These are phyloP conservation scores for Lonicera japonica DNA, from an alignment of 129 eudicot genomes.

Conservation along the genomic window DNA sequence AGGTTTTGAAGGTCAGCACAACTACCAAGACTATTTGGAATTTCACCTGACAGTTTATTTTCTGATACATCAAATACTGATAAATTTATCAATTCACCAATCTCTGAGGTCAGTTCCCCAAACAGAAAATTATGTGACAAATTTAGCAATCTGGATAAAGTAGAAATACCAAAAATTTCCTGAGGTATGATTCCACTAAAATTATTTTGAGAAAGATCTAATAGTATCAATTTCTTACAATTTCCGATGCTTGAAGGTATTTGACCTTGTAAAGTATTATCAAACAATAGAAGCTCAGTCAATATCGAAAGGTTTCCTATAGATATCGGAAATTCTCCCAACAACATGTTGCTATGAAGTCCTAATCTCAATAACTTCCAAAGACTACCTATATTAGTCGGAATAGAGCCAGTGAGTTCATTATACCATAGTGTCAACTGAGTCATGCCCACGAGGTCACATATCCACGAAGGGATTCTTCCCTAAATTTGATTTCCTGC, in stretches of 20 bases:
- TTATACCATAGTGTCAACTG: constrained; percentile 12
- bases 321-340: constrained; percentile 4
- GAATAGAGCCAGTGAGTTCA: constrained; percentile 22
- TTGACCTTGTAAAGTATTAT: neutral
- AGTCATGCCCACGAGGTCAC: constrained; percentile 17
- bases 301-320: constrained; percentile 9
- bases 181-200: constrained; percentile 1
- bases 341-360: neutral
- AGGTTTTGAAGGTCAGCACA: neutral
- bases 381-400: neutral
- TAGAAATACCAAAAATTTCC: neutral
- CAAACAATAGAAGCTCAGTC: neutral
- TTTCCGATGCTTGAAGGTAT: constrained; percentile 5
- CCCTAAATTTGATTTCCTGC: constrained; percentile 25
- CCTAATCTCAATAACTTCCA: neutral
- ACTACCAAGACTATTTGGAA: constrained; percentile 8
- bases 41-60: neutral
- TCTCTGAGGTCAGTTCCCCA: constrained; percentile 1
- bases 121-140: constrained; percentile 1
- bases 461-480: constrained; percentile 27
- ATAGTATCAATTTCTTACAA: neutral
- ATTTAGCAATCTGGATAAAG: constrained; percentile 2
- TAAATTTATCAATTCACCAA: neutral
- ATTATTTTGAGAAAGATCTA: constrained; percentile 11
- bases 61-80: constrained; percentile 5